Evolutionary conservation across 2,329 filamentous ascomycete species (phyloP).

Genomic region (Fusarium sp.): DNA sequence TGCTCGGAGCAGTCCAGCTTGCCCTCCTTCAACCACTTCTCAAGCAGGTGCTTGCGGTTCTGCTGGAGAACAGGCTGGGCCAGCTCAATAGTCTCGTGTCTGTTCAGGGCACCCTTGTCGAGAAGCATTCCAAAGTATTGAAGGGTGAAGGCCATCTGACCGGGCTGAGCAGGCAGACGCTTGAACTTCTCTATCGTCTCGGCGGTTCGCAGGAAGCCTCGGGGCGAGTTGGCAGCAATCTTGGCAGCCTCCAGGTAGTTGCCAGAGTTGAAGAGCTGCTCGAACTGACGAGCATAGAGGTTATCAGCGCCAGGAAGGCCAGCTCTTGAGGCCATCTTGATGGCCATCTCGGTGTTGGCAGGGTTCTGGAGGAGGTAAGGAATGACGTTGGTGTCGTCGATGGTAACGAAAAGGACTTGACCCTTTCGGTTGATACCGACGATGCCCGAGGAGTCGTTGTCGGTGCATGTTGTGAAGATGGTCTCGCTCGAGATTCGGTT

Average conservation of each 20-base stretch:
- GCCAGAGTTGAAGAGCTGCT: slow-evolving; percentile 82
- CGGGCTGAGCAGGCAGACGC: slow-evolving; percentile 80
- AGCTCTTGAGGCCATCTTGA: slow-evolving; percentile 95
- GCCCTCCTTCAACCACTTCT: slow-evolving; percentile 97
- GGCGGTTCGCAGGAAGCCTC: slow-evolving; percentile 92
- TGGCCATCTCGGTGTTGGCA: slow-evolving; percentile 90
- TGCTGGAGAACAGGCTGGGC: slow-evolving; percentile 92
- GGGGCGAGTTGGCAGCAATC: slow-evolving; percentile 94
- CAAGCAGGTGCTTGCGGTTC: slow-evolving; percentile 93
- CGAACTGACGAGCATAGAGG: slow-evolving; percentile 92
- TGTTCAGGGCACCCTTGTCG: slow-evolving; percentile 93
- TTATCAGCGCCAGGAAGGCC: slow-evolving; percentile 94
- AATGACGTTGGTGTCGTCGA: slow-evolving; percentile 92
- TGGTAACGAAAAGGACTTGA: slow-evolving; percentile 92
- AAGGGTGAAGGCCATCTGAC: slow-evolving; percentile 92
- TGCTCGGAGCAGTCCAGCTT: slow-evolving; percentile 98
- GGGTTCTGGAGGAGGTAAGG: slow-evolving; percentile 97
- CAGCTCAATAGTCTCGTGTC: slow-evolving; percentile 93
- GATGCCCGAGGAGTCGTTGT: slow-evolving; percentile 86
- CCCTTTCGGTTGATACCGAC: slow-evolving; percentile 97
- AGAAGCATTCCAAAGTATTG: slow-evolving; percentile 98
- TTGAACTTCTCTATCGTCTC: slow-evolving; percentile 98
- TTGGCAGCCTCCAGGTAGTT: slow-evolving; percentile 92
- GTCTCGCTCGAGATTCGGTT: slow-evolving; percentile 99
- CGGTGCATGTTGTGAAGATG: slow-evolving; percentile 93